Percentiles rank a stretch among this genome's conserved stretches.
phyloP scores from a whole-genome alignment of 441 rosid genomes.

The Capsella rubella region DNA sequence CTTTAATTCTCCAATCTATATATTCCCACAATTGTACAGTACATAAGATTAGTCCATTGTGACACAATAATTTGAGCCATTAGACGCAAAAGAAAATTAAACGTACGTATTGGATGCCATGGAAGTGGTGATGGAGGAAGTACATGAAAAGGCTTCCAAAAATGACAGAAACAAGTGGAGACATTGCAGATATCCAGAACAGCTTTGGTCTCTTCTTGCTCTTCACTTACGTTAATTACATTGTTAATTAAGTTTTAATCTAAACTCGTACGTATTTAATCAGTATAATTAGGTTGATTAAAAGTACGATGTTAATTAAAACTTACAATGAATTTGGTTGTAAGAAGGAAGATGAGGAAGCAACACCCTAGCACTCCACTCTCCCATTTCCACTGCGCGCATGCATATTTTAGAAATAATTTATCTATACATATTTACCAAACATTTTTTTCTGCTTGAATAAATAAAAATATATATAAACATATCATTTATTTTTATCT shows the following conservation, averaged over 20 bases:
- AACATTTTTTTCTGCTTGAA: background rate
- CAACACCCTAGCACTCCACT: conserved; percentile 60
- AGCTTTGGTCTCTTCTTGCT: conserved; percentile 60
- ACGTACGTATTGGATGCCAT: conserved; percentile 61
- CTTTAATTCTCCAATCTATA: conserved; percentile 66
- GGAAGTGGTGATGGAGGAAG: conserved; percentile 57
- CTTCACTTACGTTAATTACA: conserved; percentile 38
- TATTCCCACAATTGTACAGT: background rate
- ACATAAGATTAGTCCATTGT: no score
- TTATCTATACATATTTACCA: no score
- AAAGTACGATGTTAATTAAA: no score
- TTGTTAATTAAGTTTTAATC: background rate
- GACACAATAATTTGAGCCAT: background rate
- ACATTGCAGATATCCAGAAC: conserved; percentile 68
- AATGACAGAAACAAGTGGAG: conserved; percentile 66
- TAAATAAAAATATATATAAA: background rate
- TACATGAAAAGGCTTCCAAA: conserved; percentile 61
- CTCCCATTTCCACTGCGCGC: conserved; percentile 71
- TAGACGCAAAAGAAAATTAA: background rate
- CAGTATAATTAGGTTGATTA: no score
- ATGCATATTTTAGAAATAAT: conserved; percentile 22
- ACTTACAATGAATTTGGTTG: conserved; percentile 61
- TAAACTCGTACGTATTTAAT: background rate
- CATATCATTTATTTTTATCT: background rate
- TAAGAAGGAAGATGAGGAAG: conserved; percentile 62